Percentiles rank a stretch among this genome's conserved stretches.
These are phyloP conservation scores for Isabelozyma gotoi DNA, from an alignment of 805 yeast species.

Conservation along the genomic window DNA sequence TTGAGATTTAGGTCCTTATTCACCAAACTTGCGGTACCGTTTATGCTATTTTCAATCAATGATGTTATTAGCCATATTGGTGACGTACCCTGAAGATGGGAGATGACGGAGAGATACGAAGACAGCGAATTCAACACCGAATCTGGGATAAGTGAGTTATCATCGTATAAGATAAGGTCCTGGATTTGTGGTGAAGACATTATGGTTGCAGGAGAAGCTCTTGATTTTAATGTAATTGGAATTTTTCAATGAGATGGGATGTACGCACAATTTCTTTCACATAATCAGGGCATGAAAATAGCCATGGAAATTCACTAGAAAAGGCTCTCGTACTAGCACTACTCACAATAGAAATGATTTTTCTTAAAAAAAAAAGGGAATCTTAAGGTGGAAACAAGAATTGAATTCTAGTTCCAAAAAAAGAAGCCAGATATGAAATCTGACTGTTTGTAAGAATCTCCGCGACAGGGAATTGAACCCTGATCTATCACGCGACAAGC, in stretches of 20 bases:
- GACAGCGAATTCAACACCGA: conserved; percentile 12
- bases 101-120: conserved; percentile 23
- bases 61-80: conserved; percentile 64
- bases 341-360: too few relatives aligned
- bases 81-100: conserved; percentile 49
- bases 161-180: conserved; percentile 54
- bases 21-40: conserved; percentile 47
- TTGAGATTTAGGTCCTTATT: conserved; percentile 24
- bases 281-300: too few relatives aligned
- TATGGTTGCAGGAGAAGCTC: background rate
- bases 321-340: too few relatives aligned
- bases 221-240: background rate
- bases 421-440: too few relatives aligned
- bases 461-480: background rate
- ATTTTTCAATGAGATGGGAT: background rate
- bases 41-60: conserved; percentile 50
- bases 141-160: conserved; percentile 45
- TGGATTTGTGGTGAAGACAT: conserved; percentile 45
- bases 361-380: too few relatives aligned
- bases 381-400: too few relatives aligned
- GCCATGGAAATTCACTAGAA: too few relatives aligned
- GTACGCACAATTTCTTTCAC: too few relatives aligned
- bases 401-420: too few relatives aligned
- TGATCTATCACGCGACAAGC: conserved; percentile 7
- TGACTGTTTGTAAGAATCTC: too few relatives aligned